Percentiles rank a stretch among this genome's conserved stretches.
phyloP scores from a whole-genome alignment of 2,329 filamentous ascomycete genomes.

The Neopestalotiopsis clavispora region DNA sequence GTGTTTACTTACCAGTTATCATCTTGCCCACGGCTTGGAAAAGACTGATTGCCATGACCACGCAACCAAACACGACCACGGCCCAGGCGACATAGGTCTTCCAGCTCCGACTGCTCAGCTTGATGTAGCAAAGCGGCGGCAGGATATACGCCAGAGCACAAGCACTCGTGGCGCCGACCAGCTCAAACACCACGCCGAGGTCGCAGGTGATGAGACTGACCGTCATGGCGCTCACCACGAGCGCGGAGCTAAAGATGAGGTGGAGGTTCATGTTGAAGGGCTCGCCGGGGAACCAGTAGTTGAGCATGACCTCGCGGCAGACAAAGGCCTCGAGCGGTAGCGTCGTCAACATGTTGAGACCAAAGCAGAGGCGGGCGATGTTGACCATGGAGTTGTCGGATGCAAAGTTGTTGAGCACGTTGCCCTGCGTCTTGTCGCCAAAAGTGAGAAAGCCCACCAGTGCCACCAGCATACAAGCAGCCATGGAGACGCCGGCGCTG shows the following conservation, averaged over 20 bases:
- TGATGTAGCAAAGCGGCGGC: conserved; percentile 93
- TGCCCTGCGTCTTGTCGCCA: conserved; percentile 88
- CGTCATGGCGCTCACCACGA: conserved; percentile 80
- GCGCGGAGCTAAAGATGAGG: conserved; percentile 80
- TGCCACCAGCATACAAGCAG: conserved; percentile 90
- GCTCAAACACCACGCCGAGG: conserved; percentile 90
- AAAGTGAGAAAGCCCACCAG: conserved; percentile 91
- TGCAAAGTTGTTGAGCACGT: conserved; percentile 98
- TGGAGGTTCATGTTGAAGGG: conserved; percentile 86
- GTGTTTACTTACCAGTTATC: conserved; percentile 46
- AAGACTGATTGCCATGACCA: conserved; percentile 82
- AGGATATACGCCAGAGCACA: conserved; percentile 94
- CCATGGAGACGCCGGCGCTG: conserved; percentile 85
- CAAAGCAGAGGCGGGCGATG: conserved; percentile 91
- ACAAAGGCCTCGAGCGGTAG: conserved; percentile 96
- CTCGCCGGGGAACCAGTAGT: conserved; percentile 73
- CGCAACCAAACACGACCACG: conserved; percentile 77
- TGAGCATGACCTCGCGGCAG: conserved; percentile 94
- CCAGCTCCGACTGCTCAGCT: conserved; percentile 79
- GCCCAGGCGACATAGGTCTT: conserved; percentile 74
- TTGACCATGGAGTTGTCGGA: conserved; percentile 92
- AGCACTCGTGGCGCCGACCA: conserved; percentile 93
- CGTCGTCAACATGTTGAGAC: conserved; percentile 98
- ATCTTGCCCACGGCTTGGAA: conserved; percentile 76
- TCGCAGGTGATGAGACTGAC: conserved; percentile 89